phyloP scores from a whole-genome alignment of 2,329 filamentous ascomycete species.

The Magnaporthales sp. region DNA sequence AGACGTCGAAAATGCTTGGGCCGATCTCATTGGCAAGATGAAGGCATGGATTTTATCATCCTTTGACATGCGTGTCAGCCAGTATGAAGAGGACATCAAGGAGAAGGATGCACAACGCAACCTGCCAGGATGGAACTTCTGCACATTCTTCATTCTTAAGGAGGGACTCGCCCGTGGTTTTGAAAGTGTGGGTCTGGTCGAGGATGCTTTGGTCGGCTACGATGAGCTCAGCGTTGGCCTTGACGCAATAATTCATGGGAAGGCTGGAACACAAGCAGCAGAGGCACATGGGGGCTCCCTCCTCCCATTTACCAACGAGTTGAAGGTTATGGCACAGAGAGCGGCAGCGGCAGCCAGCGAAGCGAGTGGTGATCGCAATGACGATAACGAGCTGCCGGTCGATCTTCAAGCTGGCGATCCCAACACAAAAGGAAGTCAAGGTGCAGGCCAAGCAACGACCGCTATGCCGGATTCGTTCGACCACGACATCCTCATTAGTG shows the following conservation, averaged over 20 bases:
- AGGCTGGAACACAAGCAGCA: slow-evolving; percentile 47
- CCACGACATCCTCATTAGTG: slow-evolving; percentile 52
- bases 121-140: slow-evolving; percentile 97
- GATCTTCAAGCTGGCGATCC: slow-evolving; percentile 34
- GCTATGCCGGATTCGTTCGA: slow-evolving; percentile 14
- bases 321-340: slow-evolving; percentile 50
- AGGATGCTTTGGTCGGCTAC: slow-evolving; percentile 90
- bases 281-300: slow-evolving; percentile 66
- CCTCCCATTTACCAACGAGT: slow-evolving; percentile 62
- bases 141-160: slow-evolving; percentile 97
- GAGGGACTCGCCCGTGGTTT: slow-evolving; percentile 90
- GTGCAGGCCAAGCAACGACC: slow-evolving; percentile 18
- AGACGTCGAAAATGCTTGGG: slow-evolving; percentile 76
- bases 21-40: slow-evolving; percentile 75
- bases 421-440: background rate
- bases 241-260: slow-evolving; percentile 72
- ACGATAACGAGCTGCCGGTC: slow-evolving; percentile 33
- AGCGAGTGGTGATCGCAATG: slow-evolving; percentile 17
- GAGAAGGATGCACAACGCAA: slow-evolving; percentile 83
- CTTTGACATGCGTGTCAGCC: slow-evolving; percentile 81
- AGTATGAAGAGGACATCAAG: slow-evolving; percentile 95
- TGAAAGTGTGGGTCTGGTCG: slow-evolving; percentile 90
- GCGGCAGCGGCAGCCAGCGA: slow-evolving; percentile 32
- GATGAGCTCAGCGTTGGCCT: slow-evolving; percentile 87
- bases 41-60: slow-evolving; percentile 81